A percentile compares a stretch with the other conserved stretches of the same genome.
phyloP scores from a whole-genome alignment of 805 yeast genomes.

The Brettanomyces custersianus region DNA sequence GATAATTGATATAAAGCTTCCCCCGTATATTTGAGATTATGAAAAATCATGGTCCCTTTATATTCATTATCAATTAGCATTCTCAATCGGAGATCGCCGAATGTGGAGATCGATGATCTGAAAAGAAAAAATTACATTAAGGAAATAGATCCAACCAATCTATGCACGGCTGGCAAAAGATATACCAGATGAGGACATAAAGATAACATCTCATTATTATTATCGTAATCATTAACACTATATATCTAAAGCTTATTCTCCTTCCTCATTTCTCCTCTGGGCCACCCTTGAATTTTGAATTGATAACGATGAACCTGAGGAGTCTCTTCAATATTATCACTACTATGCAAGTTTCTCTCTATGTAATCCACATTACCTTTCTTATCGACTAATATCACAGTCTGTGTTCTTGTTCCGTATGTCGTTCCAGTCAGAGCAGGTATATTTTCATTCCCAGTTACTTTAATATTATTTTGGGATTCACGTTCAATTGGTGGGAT shows the following conservation, averaged over 20 bases:
- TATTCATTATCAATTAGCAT: too few species aligned
- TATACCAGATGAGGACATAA: too few species aligned
- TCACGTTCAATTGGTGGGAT: slow-evolving; percentile 52
- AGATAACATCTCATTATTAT: too few species aligned
- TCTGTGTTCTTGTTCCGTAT: slow-evolving; percentile 88
- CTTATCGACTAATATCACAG: slow-evolving; percentile 54
- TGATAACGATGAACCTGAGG: slow-evolving; percentile 12
- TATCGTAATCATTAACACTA: too few species aligned
- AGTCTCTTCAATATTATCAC: slow-evolving; percentile 27
- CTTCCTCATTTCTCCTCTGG: background rate
- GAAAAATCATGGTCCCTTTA: too few species aligned
- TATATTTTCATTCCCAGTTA: slow-evolving; percentile 2
- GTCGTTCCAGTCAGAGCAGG: slow-evolving; percentile 37
- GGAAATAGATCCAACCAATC: too few species aligned
- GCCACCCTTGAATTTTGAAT: slow-evolving; percentile 14
- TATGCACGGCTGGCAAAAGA: too few species aligned
- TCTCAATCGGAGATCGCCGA: too few species aligned
- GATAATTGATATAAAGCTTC: too few species aligned
- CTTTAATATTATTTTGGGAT: slow-evolving; percentile 5
- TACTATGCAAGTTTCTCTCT: slow-evolving; percentile 52
- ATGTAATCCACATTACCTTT: slow-evolving; percentile 44
- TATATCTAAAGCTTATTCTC: background rate
- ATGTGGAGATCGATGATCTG: too few species aligned
- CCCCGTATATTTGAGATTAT: too few species aligned
- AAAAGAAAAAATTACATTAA: too few species aligned